Conservation (phyloP, 768 basidiomycete genomes). For the Tulasnella calospora region DNA sequence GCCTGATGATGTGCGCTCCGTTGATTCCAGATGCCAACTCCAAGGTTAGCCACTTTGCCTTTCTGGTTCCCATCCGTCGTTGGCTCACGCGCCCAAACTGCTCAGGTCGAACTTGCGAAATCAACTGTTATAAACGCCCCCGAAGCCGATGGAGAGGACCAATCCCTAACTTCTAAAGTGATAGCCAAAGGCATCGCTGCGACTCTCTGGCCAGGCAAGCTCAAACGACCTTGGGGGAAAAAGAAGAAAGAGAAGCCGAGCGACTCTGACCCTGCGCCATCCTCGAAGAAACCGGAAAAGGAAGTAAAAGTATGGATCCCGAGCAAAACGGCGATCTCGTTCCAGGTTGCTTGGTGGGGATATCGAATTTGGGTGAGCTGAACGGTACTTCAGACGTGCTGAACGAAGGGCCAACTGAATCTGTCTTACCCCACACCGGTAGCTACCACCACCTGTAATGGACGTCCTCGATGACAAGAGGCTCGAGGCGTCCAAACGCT, state of each 20-base stretch:
- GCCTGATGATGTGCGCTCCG: constrained; percentile 73
- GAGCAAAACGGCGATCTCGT: constrained; percentile 64
- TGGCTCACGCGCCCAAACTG: background rate
- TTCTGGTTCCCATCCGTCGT: background rate
- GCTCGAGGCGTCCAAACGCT: constrained; percentile 65
- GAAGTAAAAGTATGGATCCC: constrained; percentile 58
- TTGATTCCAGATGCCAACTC: constrained; percentile 59
- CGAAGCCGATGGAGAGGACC: constrained; percentile 34
- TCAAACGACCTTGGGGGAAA: constrained; percentile 13
- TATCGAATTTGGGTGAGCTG: constrained; percentile 55
- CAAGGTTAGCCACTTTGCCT: constrained; percentile 38
- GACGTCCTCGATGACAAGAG: constrained; percentile 56
- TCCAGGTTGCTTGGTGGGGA: constrained; percentile 77
- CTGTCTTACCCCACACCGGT: constrained; percentile 41
- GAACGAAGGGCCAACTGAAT: background rate
- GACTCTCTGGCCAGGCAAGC: constrained; percentile 14
- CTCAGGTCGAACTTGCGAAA: constrained; percentile 51
- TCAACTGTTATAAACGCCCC: constrained; percentile 54
- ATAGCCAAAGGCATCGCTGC: constrained; percentile 21
- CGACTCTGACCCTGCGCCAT: background rate
- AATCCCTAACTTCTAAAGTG: constrained; percentile 1
- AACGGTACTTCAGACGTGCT: background rate
- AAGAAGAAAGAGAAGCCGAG: background rate
- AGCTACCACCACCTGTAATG: constrained; percentile 73
- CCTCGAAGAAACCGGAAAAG: background rate